These are phyloP conservation scores for Crithidia bombi DNA, from an alignment of 208 protist genomes.

Conservation along the genomic window DNA sequence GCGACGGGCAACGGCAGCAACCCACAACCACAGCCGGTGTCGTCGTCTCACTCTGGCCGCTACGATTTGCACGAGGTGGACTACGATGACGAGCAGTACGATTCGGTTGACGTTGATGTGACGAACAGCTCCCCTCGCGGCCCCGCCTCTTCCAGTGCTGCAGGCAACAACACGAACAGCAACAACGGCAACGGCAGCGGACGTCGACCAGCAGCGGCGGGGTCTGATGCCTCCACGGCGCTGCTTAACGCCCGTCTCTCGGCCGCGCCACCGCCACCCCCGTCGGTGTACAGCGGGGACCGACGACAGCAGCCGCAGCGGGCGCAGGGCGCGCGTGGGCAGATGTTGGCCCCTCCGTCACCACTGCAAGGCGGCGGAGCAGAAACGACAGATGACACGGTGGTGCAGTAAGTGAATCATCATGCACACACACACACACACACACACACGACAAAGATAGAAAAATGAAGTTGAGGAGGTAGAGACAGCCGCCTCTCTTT, in stretches of 20 bases:
- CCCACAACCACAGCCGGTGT: constrained; percentile 1
- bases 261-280: constrained; percentile 28
- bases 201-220: neutral
- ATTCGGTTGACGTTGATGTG: constrained; percentile 9
- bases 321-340: neutral
- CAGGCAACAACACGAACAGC: constrained; percentile 8
- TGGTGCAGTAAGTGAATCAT: constrained; percentile 20
- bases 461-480: too few relatives aligned
- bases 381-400: constrained; percentile 45
- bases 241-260: constrained; percentile 24
- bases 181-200: constrained; percentile 2
- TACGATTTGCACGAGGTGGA: constrained; percentile 41
- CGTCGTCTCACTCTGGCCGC: constrained; percentile 17
- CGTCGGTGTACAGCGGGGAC: constrained; percentile 23
- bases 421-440: too few relatives aligned
- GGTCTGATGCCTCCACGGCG: constrained; percentile 32
- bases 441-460: too few relatives aligned
- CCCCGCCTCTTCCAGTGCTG: neutral
- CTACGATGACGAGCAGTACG: constrained; percentile 32
- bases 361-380: constrained; percentile 32
- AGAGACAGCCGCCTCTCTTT: too few relatives aligned
- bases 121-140: constrained; percentile 5
- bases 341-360: constrained; percentile 48
- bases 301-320: neutral
- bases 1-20: neutral